Evolutionary conservation across 306 rosid species (phyloP), one percentile per base, ranked within the genome.

Genomic region (Begonia loranthoides): DNA sequence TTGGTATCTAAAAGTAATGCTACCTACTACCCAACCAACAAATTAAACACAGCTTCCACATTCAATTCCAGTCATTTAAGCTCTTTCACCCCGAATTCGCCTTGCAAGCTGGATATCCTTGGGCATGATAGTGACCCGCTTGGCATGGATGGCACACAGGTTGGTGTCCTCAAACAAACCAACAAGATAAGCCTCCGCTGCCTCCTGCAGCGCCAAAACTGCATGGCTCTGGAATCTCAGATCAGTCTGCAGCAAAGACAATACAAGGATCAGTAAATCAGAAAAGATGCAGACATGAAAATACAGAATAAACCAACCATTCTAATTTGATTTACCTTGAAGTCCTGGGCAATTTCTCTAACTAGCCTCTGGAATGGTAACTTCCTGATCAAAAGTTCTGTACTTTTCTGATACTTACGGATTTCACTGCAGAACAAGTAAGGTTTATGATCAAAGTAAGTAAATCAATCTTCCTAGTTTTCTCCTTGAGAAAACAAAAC

Each of bases 281-380:
- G 8, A 6, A 39, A 39, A 39, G 6, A 6, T 5, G 10, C 10
- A 39, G 43, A 6, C 43, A 39, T n/a, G n/a, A n/a, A n/a, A n/a
- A n/a, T n/a, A n/a, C n/a, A n/a, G n/a, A n/a, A n/a, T 10, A 39
- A 39, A 39, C 43, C 43, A 39, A 39, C 8, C 43, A 5, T 39
- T 39, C 43, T 5, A 39, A 39, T 39, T 10, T 39, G 43, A 39
- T 39, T 39, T 5, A 81, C 95, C 92, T 85, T 85, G 48, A 85
- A 85, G 54, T 85, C 95, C 57, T 85, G 92, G 13, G 92, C 95
- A 60, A 85, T 85, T 67, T 85, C 95, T 62, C 92, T 87, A 21
- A 85, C 95, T 39, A 85, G 65, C 82, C 95, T 78, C 75, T 85
- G 92, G 75, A 85, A 85, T 0, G 95, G 95, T n/a, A 85, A 64